Evolutionary conservation across 108 stramenopile genomes (phyloP).

Genomic region (Epipyxis sp.): DNA sequence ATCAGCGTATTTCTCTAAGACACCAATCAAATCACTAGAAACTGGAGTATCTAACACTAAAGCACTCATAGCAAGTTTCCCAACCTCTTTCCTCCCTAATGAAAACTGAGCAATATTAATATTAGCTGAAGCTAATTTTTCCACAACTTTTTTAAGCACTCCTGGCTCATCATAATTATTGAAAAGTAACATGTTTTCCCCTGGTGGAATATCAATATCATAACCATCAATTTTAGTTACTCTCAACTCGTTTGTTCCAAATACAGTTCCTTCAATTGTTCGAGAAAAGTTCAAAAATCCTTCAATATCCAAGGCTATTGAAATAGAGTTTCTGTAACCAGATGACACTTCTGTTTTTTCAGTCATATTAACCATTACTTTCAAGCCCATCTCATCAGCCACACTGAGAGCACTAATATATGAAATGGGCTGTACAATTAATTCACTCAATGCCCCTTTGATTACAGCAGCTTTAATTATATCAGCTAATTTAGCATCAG

Average conservation of each 20-base stretch:
- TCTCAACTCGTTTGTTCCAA: slow-evolving; percentile 28
- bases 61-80: slow-evolving; percentile 52
- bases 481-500: slow-evolving; percentile 50
- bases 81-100: slow-evolving; percentile 46
- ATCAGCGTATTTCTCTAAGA: slow-evolving; percentile 37
- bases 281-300: slow-evolving; percentile 50
- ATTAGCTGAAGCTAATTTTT: slow-evolving; percentile 35
- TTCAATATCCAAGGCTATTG: slow-evolving; percentile 56
- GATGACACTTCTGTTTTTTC: slow-evolving; percentile 30
- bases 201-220: neutral
- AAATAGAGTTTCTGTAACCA: slow-evolving; percentile 50
- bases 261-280: slow-evolving; percentile 37
- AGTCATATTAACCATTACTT: slow-evolving; percentile 19
- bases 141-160: slow-evolving; percentile 46
- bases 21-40: slow-evolving; percentile 34
- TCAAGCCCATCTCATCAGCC: slow-evolving; percentile 54
- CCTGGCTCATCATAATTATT: slow-evolving; percentile 59
- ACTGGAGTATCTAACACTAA: slow-evolving; percentile 46
- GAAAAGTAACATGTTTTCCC: slow-evolving; percentile 56
- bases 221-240: slow-evolving; percentile 23
- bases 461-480: slow-evolving; percentile 54
- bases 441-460: slow-evolving; percentile 47
- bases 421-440: slow-evolving; percentile 52
- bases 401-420: slow-evolving; percentile 47
- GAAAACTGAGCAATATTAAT: slow-evolving; percentile 60